Base-by-base conservation (phyloP, 371 early-diverging fungal species). In the Choanephora cucurbitarum region DNA sequence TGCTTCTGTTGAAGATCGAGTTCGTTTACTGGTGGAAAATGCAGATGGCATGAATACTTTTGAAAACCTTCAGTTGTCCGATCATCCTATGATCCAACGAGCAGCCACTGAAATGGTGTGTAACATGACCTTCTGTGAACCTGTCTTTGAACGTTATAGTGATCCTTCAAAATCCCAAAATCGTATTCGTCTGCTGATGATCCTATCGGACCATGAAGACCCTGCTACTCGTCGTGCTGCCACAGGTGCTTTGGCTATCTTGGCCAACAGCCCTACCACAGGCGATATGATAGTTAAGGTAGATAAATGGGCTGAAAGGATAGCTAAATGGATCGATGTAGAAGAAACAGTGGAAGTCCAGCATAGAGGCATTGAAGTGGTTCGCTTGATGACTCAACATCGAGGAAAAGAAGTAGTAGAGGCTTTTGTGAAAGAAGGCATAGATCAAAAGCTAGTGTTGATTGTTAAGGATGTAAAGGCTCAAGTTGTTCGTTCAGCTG, bases 71-170 rank as follows among this genome's bases (percentile, higher is more conserved):
- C 89, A 92, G 62, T 82, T 95, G 40, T 89, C 91, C 15, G 88
- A 89, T 50, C 81, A 95, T 56, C 75, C 57, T 4, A 61, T 95
- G 77, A 83, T 97, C 6, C 89, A 90, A n/a, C 83, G 97, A 2
- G 95, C 98, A 1, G 94, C 97, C 2, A 92, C 94, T 1, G 98
- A 97, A 68, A 80, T 89, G 22, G 66, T 96, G 1, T 96, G 97
- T 72, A 97, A 97, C 75, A 88, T 96, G 92, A 87, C 95, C 52
- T 88, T 88, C 62, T 85, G 85, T 50, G 85, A 84, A 14, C 75
- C 80, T 0, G 95, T 94, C n/a, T 93, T 89, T 75, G 85, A 86
- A 43, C 56, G 72, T 1, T 96, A 91, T 58, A 80, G 83, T 55
- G 67, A 78, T 24, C 69, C 79, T 31, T 57, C 58, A 43, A 13